Base-by-base conservation (phyloP, 129 eudicot species). In the Saussurea involucrata region DNA sequence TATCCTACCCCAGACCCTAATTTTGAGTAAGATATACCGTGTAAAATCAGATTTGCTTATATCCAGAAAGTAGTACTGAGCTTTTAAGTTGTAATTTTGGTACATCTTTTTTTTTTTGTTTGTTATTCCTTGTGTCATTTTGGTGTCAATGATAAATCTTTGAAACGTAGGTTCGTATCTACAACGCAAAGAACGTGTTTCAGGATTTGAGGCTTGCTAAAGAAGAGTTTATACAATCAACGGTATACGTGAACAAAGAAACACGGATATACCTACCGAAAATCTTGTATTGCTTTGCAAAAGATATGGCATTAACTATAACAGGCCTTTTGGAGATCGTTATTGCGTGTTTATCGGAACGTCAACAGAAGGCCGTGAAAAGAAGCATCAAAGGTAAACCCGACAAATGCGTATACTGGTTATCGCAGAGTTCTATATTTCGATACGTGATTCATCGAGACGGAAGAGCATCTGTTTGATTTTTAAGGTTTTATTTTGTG, bases 381-480 rank as follows among this genome's bases (percentile, higher is more conserved):
- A 66, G 63, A 31, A 83, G 85, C 58, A 66, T 86, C 10, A 81
- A 84, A 80, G 84, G 81, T 60, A 81, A 83, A 73, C 83, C 90
- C 0, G 96, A 92, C 36, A 92, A 84, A 69, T 77, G 58, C 33
- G 82, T 87, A 13, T 78, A 83, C 68, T 92, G 97, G 96, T 69
- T 89, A 28, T 76, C 87, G 12, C 91, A 86, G 73, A 87, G 89
- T 79, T 92, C 88, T 66, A 84, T 84, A 32, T 92, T 92, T 75
- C 86, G 97, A 24, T 92, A 86, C 80, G 78, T 90, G 68, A 92
- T 92, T 72, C 90, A 87, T 33, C 84, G 81, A 73, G 88, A 89
- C 29, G 88, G 82, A 66, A 72, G 79, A 68, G 33, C 42, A 24
- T 83, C 72, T 36, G 80, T 72, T 73, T 79, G 78, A 73, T 31